Base-by-base conservation (phyloP, 805 yeast species). In the Yamadazyma paraphyllophila region DNA sequence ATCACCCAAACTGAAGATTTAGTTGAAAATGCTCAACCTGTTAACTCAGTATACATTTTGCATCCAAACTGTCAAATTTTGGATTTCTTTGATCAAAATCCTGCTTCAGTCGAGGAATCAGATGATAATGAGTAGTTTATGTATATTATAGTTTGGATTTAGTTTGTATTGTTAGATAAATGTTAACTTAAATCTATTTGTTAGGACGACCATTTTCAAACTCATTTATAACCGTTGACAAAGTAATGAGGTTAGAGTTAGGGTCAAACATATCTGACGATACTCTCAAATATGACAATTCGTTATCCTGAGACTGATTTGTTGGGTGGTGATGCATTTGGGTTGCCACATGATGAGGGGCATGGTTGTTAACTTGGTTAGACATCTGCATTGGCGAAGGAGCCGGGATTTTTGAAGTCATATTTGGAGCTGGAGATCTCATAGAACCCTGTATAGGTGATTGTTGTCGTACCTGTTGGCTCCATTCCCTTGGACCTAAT, bases 51-150 rank as follows among this genome's bases (percentile, higher is more conserved):
- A 29, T 72, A 71, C 53, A 71, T 71, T 20, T 56, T 72, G 39
- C 96, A 88, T 69, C 96, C 96, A 45, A 88, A 88, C 63, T 85
- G 91, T 67, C 86, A 90, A 13, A 79, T 86, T 47, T 74, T 83
- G 53, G 95, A 87, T 54, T 76, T 78, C 61, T 74, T 79, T 50
- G 82, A 78, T 49, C 77, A 65, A 49, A 36, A 34, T 15, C 47
- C 47, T 35, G 41, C 40, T 35, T 16, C 44, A 20, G 41, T 29
- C 13, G 47, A 39, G 33, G 46, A 32, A 43, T 11, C 42, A 2
- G 42, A 44, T 33, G 43, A 44, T 36, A 36, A 29, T 32, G 46
- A 36, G 37, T 36, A 38, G 24, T 26, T 24, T 26, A 32, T 16
- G 25, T 32, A 33, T 32, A 36, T 24, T 42, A 20, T 20, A 39